Base-by-base conservation (phyloP, 2,329 filamentous ascomycete genomes). In the Xylaria hypoxylon region DNA sequence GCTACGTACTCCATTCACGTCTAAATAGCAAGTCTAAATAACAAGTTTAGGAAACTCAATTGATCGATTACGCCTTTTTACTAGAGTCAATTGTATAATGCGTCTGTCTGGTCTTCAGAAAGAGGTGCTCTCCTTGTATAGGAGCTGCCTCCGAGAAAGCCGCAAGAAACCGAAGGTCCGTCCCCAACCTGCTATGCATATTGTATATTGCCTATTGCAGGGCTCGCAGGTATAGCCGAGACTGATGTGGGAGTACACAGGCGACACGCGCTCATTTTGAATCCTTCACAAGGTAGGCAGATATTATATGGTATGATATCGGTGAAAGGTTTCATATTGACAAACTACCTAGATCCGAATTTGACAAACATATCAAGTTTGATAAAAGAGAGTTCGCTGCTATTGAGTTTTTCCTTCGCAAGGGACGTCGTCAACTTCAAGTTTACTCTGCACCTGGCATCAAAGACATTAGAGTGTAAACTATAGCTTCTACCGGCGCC, bases 21-120 rank as follows among this genome's bases (percentile, higher is more conserved):
- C 15, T 19, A 31, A 35, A 19, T 15, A 42, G 15, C n/a, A 17
- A 59, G n/a, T 13, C 8, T 5, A 3, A 45, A 17, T 31, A 31
- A 17, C 8, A 31, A 33, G 10, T 11, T 22, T 8, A 7, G 35
- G 11, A 3, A 13, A 11, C 11, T 38, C 6, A 26, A 48, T 48
- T 38, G 11, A n/a, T 4, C 19, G 26, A 51, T 13, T 24, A 45
- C 42, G 2, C 24, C 5, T 22, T 47, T 2, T 51, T n/a, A 13
- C 1, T 13, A n/a, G n/a, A 22, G 10, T 13, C 10, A 45, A 24
- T 19, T 38, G 35, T 22, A 72, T 62, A 38, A 82, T 82, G 82
- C 86, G 89, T 73, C 83, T 94, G 28, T 97, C 94, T 7, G 96
- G 96, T 40, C 84, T 98, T n/a, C 95, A 98, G 78, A 90, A 88